Conservation (phyloP, 2,329 filamentous ascomycete genomes). For the Apiospora koreana region DNA sequence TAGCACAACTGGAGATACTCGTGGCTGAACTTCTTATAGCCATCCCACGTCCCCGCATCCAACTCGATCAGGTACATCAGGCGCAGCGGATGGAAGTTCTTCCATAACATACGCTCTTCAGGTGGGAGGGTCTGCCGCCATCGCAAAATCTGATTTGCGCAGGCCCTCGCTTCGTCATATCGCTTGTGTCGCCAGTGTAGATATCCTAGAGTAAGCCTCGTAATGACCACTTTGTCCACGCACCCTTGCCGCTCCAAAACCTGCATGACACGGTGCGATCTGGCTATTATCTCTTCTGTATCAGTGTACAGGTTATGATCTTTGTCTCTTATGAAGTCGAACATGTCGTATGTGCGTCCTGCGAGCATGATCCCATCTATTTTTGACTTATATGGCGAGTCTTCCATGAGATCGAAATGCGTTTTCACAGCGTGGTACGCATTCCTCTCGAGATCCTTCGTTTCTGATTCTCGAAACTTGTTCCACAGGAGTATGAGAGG, state of each 20-base stretch:
- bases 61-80: neutral
- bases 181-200: neutral
- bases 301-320: neutral
- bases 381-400: neutral
- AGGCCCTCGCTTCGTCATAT: neutral
- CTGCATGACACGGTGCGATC: neutral
- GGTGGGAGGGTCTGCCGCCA: neutral
- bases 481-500: neutral
- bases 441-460: neutral
- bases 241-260: neutral
- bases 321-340: neutral
- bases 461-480: neutral
- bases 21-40: neutral
- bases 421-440: neutral
- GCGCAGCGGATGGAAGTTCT: neutral
- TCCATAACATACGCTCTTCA: neutral
- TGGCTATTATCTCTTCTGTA: neutral
- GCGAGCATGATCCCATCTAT: neutral
- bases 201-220: neutral
- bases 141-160: neutral
- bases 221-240: neutral
- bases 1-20: neutral
- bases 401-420: conserved; percentile 1
- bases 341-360: conserved; percentile 2
- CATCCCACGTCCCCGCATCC: neutral